Base-by-base conservation (phyloP, 148 eudicot genomes). In the Vaccinium vitisidaea region DNA sequence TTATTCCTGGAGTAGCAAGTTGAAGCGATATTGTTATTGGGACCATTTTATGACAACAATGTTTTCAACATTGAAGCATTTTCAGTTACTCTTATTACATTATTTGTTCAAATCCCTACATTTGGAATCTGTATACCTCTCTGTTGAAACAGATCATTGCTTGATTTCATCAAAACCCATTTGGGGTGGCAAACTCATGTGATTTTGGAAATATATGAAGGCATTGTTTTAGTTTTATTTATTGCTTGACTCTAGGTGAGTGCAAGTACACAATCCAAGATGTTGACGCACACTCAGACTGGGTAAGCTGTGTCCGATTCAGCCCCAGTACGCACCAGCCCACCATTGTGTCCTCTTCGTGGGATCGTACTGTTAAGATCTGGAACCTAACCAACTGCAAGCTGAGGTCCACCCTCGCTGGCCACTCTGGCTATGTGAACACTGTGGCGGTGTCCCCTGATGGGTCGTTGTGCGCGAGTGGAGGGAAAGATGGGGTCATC, bases 251-350 rank as follows among this genome's bases (percentile, higher is more conserved):
- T 7, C 6, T 32, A 69, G 74, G 98, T 36, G 98, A 95, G 89
- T 95, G 98, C 85, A 95, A 95, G 92, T 95, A 90, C 89, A 95
- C 98, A 6, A 95, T 95, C 30, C 94, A 93, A 86, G 98, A 92
- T 1, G 87, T 80, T 12, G 98, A 95, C 0, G 92, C 83, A 0
- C 98, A 95, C 84, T 61, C 83, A 2, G 98, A 94, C 30, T 95
- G 98, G 98, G 98, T 95, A 6, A 93, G 96, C 80, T 95, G 96
- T 73, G 98, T 95, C 14, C 84, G 98, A 6, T 95, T 95, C 87
- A 94, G 96, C 87, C 98, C 98, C 0, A 95, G 90, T 84, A 91
- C 77, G 0, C 69, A 70, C 10, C 91, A 89, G 83, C 98, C 98
- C 0, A 94, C 94, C 0, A 95, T 95, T 77, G 96, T 95, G 2